These are phyloP conservation scores for Suhomyces xylopsoci DNA, from an alignment of 805 yeast genomes.

Conservation along the genomic window DNA sequence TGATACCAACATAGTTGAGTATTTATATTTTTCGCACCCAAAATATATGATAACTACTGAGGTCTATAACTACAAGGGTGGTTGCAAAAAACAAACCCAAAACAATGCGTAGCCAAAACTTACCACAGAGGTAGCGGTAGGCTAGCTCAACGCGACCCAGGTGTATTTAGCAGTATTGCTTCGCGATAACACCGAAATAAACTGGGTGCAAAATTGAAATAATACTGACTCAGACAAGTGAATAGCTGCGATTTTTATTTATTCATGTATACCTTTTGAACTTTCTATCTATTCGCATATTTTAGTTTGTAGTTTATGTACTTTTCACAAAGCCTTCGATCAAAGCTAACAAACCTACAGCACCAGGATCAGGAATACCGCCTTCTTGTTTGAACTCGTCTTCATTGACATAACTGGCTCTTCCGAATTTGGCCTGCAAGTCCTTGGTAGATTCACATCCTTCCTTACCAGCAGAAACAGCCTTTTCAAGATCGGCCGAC, in stretches of 20 bases:
- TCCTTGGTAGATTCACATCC: constrained; percentile 78
- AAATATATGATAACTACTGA: constrained; percentile 3
- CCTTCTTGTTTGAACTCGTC: constrained; percentile 57
- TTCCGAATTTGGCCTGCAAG: constrained; percentile 82
- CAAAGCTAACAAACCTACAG: constrained; percentile 73
- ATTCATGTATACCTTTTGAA: no score
- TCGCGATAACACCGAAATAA: neutral
- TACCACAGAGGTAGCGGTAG: neutral
- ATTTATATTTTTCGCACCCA: constrained; percentile 4
- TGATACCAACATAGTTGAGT: neutral
- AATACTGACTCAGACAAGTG: no score
- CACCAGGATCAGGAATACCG: constrained; percentile 94
- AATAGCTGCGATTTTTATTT: no score
- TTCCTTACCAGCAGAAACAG: constrained; percentile 63
- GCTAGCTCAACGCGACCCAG: no score
- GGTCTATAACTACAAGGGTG: constrained; percentile 7
- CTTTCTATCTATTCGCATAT: no score
- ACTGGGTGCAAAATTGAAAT: neutral
- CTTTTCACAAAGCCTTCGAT: constrained; percentile 40
- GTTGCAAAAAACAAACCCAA: neutral
- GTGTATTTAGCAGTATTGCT: neutral
- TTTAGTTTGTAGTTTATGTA: neutral
- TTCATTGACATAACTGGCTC: constrained; percentile 84
- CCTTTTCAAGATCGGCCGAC: constrained; percentile 52
- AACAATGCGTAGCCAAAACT: neutral